These are phyloP conservation scores for Penicillium verhagenii DNA, from an alignment of 495 filamentous ascomycete species.

Conservation along the genomic window DNA sequence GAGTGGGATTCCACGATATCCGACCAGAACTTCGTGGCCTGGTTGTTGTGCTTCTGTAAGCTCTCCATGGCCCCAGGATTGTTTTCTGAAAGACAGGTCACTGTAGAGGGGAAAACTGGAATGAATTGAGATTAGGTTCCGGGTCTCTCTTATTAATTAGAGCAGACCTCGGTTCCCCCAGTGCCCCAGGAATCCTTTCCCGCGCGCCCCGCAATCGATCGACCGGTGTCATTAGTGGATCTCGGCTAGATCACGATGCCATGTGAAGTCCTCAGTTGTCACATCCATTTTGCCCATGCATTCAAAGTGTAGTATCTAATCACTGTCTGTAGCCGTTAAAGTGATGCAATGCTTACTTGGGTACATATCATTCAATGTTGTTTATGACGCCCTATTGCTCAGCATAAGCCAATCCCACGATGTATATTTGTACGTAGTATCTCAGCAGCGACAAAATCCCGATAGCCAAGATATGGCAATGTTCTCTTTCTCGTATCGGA, in stretches of 20 bases:
- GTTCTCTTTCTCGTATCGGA: conserved; percentile 14
- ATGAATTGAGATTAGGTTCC: neutral
- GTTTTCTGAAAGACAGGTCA: neutral
- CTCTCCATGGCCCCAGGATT: conserved; percentile 5
- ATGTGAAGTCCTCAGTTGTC: too few relatives aligned
- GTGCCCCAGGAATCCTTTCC: conserved; percentile 2
- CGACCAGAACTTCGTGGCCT: conserved; percentile 22
- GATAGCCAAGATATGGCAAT: conserved; percentile 9
- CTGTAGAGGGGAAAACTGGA: too few relatives aligned
- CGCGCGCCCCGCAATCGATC: conserved; percentile 19
- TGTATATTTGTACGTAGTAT: too few relatives aligned
- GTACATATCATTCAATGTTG: too few relatives aligned
- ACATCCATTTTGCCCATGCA: too few relatives aligned
- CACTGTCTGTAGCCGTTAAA: too few relatives aligned
- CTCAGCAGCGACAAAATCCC: conserved; percentile 1
- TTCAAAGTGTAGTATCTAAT: too few relatives aligned
- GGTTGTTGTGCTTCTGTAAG: neutral
- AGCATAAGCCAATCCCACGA: too few relatives aligned
- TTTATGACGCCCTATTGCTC: too few relatives aligned
- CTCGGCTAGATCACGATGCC: conserved; percentile 14
- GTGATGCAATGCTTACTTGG: too few relatives aligned
- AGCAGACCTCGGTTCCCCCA: conserved; percentile 24
- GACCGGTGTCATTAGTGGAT: conserved; percentile 10
- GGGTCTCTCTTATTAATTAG: too few relatives aligned
- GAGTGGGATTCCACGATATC: conserved; percentile 25